phyloP scores from a whole-genome alignment of 1,284 basidiomycete species.

The Naganishia sp. region DNA sequence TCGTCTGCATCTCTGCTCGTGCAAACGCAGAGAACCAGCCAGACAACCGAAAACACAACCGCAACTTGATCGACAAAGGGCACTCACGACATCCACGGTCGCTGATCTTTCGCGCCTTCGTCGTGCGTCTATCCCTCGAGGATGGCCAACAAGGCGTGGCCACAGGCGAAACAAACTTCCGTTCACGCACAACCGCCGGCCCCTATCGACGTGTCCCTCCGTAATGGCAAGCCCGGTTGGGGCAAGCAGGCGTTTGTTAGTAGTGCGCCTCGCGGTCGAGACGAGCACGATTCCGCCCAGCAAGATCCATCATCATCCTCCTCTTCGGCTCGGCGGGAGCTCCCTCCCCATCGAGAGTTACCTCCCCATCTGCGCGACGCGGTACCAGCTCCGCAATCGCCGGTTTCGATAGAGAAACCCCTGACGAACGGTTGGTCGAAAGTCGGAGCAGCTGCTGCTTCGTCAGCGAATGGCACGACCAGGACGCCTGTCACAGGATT shows the following conservation, averaged over 20 bases:
- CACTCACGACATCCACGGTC: background rate
- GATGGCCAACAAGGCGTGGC: conserved; percentile 30
- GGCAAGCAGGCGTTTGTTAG: conserved; percentile 16
- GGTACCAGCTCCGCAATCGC: background rate
- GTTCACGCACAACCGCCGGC: background rate
- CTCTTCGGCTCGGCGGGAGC: background rate
- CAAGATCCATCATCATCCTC: background rate
- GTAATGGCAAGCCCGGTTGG: background rate
- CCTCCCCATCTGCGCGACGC: conserved; percentile 19
- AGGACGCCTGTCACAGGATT: conserved; percentile 17
- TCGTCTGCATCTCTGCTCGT: too few relatives aligned
- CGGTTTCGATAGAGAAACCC: conserved; percentile 3
- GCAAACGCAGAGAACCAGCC: background rate
- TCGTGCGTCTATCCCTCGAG: background rate
- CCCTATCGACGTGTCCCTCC: background rate
- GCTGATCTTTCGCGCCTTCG: background rate
- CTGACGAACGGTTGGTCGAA: conserved; percentile 21
- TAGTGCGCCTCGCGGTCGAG: too few relatives aligned
- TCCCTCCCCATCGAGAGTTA: background rate
- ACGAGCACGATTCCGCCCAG: background rate
- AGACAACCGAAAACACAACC: background rate
- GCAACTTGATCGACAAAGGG: conserved; percentile 1
- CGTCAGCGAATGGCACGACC: background rate
- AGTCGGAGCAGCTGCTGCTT: background rate
- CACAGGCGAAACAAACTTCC: conserved; percentile 1